phyloP scores from a whole-genome alignment of 2,329 filamentous ascomycete genomes.

The Pseudogymnoascus sp. region DNA sequence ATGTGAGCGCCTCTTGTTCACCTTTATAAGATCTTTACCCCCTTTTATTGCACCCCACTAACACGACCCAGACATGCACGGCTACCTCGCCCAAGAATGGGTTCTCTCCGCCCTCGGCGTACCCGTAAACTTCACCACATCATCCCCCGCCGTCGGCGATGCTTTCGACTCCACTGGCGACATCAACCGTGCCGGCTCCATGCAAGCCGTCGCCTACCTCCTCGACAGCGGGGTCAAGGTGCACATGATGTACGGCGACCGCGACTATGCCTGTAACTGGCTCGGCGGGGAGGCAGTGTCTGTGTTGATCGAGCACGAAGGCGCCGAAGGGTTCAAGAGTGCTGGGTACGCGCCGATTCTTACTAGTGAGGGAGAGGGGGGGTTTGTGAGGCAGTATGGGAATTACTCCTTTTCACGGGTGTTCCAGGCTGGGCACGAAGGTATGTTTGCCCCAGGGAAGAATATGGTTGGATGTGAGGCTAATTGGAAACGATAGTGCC shows the following conservation, averaged over 20 bases:
- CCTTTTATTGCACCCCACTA: slow-evolving; percentile 21
- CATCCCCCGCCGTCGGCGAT: slow-evolving; percentile 40
- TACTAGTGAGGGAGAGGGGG: slow-evolving; percentile 61
- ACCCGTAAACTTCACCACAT: slow-evolving; percentile 52
- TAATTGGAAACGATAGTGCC: slow-evolving; percentile 40
- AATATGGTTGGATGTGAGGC: slow-evolving; percentile 44
- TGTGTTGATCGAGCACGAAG: slow-evolving; percentile 49
- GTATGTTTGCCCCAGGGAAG: slow-evolving; percentile 18
- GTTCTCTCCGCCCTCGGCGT: slow-evolving; percentile 56
- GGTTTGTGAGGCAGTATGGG: slow-evolving; percentile 68
- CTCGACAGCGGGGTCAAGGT: slow-evolving; percentile 60
- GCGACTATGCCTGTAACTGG: slow-evolving; percentile 62
- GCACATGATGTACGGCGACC: slow-evolving; percentile 63
- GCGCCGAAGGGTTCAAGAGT: slow-evolving; percentile 44
- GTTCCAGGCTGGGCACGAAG: slow-evolving; percentile 56
- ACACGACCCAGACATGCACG: slow-evolving; percentile 2
- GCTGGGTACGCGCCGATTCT: slow-evolving; percentile 69
- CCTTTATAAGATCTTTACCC: slow-evolving; percentile 38
- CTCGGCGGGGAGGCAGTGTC: slow-evolving; percentile 71
- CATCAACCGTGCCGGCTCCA: slow-evolving; percentile 56
- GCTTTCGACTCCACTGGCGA: slow-evolving; percentile 51
- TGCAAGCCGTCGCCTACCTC: slow-evolving; percentile 53
- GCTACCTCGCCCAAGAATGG: slow-evolving; percentile 20
- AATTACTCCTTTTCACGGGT: slow-evolving; percentile 65
- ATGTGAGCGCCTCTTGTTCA: not conserved